phyloP scores from a whole-genome alignment of 2,329 filamentous ascomycete species.

The Microthyrium microscopicum region DNA sequence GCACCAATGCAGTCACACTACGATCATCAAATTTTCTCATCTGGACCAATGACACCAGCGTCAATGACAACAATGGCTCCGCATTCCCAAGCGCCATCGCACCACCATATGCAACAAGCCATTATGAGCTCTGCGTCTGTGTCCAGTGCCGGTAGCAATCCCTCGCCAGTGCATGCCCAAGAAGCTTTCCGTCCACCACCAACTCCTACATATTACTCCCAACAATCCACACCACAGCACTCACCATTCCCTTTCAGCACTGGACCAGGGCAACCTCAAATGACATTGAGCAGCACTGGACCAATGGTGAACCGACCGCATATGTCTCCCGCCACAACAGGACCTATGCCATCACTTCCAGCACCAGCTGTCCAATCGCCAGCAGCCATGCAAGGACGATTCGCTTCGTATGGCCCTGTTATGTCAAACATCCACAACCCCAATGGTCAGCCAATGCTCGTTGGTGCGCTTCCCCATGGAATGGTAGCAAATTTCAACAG shows the following conservation, averaged over 20 bases:
- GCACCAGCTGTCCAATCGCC: slow-evolving; percentile 28
- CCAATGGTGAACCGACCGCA: slow-evolving; percentile 21
- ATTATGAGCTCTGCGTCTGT: slow-evolving; percentile 20
- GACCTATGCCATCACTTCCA: slow-evolving; percentile 25
- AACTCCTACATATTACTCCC: slow-evolving; percentile 46
- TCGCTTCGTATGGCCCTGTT: slow-evolving; percentile 49
- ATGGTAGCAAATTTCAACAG: slow-evolving; percentile 45
- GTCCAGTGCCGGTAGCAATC: slow-evolving; percentile 28
- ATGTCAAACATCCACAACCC: slow-evolving; percentile 68
- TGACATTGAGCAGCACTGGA: slow-evolving; percentile 31
- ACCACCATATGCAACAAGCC: slow-evolving; percentile 20
- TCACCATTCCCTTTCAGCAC: slow-evolving; percentile 31
- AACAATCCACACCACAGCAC: slow-evolving; percentile 36
- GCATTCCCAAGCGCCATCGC: slow-evolving; percentile 18
- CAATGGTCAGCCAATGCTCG: slow-evolving; percentile 52
- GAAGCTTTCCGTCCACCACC: slow-evolving; percentile 43
- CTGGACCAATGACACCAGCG: slow-evolving; percentile 37
- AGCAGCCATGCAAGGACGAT: slow-evolving; percentile 19
- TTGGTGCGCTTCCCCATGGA: slow-evolving; percentile 39
- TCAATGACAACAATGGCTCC: slow-evolving; percentile 28
- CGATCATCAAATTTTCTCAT: slow-evolving; percentile 47
- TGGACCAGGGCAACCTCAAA: slow-evolving; percentile 31
- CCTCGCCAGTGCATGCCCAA: slow-evolving; percentile 40
- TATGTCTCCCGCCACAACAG: slow-evolving; percentile 35
- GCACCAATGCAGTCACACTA: slow-evolving; percentile 38